These are phyloP conservation scores for Ramaria sp. DNA, from an alignment of 768 basidiomycete genomes.

Conservation along the genomic window DNA sequence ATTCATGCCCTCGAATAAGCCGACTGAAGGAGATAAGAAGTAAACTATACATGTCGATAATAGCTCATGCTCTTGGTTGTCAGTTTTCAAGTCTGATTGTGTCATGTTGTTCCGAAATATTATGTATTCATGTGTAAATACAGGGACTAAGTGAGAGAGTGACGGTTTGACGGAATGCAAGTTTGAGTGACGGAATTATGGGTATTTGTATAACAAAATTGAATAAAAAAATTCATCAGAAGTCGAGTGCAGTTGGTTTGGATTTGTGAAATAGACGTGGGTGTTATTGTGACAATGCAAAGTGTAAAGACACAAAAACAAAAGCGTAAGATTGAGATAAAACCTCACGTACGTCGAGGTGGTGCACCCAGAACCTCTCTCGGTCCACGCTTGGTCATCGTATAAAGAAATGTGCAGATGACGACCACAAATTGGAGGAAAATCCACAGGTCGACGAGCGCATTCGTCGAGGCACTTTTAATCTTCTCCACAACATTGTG, in stretches of 20 bases:
- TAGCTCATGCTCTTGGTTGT: too few relatives aligned
- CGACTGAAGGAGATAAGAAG: background rate
- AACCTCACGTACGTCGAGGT: background rate
- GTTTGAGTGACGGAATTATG: background rate
- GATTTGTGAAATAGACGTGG: background rate
- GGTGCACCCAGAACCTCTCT: conserved; percentile 35
- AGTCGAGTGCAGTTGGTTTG: background rate
- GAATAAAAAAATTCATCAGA: background rate
- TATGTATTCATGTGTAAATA: background rate
- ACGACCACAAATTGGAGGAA: conserved; percentile 76
- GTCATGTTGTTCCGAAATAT: background rate
- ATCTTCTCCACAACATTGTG: background rate
- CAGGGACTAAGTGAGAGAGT: too few relatives aligned
- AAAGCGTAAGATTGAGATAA: background rate
- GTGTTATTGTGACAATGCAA: background rate
- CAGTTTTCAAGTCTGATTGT: too few relatives aligned
- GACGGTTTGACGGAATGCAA: background rate
- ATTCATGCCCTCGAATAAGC: background rate
- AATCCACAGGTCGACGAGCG: conserved; percentile 69
- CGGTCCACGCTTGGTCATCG: conserved; percentile 70
- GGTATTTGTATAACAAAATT: background rate
- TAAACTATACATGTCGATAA: background rate
- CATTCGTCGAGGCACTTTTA: conserved; percentile 9
- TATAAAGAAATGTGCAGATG: conserved; percentile 66
- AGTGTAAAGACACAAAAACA: background rate